Conservation (phyloP, 345 rosid genomes). For the Hibiscus trionum region DNA sequence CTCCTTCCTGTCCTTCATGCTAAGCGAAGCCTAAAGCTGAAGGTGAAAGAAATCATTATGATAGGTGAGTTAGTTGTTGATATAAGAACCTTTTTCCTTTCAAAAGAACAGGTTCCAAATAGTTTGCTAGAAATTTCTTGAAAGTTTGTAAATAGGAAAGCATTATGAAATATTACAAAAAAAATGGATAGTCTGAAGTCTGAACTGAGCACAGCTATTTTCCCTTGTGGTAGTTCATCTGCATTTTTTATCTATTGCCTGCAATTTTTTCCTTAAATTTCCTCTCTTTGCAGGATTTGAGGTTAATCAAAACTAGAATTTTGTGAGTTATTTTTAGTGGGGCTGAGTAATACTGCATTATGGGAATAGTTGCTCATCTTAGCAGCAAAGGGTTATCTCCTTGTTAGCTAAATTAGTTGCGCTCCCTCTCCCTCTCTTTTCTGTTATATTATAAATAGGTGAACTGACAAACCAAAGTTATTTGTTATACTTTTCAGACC, state of each 20-base stretch:
- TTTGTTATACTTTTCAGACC: slow-evolving; percentile 28
- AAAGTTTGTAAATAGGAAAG: not conserved
- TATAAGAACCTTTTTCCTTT: not conserved
- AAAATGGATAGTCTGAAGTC: not conserved
- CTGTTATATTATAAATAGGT: not conserved
- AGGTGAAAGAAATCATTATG: not conserved
- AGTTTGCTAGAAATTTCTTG: not conserved
- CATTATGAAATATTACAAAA: not conserved
- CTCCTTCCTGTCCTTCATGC: not conserved
- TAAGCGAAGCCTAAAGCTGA: not conserved
- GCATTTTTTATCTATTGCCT: not conserved
- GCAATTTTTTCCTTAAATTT: not conserved
- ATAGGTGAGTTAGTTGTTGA: not conserved
- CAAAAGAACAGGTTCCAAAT: not conserved
- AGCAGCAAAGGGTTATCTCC: no score
- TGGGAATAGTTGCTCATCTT: no score
- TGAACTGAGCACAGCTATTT: not conserved
- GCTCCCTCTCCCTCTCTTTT: not conserved
- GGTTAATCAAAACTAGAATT: not conserved
- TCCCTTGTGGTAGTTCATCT: not conserved
- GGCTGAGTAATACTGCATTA: no score
- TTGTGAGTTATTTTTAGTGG: not conserved
- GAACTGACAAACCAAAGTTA: not conserved
- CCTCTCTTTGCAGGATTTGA: not conserved
- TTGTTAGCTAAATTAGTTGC: not conserved